phyloP scores from a whole-genome alignment of 805 yeast species.

The Metschnikowia reukaufii region DNA sequence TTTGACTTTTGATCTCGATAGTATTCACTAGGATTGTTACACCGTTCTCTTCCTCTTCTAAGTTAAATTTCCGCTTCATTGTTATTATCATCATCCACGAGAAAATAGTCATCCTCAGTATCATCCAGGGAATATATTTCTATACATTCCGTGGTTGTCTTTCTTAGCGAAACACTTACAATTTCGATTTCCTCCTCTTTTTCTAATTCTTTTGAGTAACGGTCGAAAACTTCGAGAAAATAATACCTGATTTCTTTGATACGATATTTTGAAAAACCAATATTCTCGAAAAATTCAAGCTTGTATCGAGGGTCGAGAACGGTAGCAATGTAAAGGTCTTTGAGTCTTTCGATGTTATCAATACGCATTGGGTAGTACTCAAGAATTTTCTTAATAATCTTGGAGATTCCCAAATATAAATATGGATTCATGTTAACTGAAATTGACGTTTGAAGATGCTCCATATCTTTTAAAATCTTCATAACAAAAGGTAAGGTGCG shows the following conservation, averaged over 20 bases:
- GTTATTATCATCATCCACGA: conserved; percentile 1
- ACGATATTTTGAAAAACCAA: neutral
- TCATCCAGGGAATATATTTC: neutral
- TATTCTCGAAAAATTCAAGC: neutral
- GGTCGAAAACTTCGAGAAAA: conserved; percentile 3
- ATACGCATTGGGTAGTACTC: conserved; percentile 1
- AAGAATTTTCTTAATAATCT: neutral
- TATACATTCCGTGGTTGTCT: conserved; percentile 2
- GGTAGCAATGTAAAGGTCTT: conserved; percentile 4
- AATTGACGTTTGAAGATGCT: neutral
- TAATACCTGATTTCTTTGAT: neutral
- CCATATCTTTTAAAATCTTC: neutral
- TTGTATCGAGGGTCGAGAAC: conserved; percentile 9
- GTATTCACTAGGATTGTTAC: neutral
- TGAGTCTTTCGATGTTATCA: neutral
- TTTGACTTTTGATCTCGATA: neutral
- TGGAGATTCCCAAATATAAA: neutral
- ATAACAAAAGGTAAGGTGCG: conserved; percentile 2
- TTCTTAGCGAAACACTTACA: neutral
- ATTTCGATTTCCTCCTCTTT: neutral
- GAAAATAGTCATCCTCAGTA: conserved; percentile 6
- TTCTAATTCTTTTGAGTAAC: neutral
- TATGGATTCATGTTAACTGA: neutral
- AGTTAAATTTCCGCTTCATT: conserved; percentile 2
- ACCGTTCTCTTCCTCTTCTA: neutral